phyloP scores from a whole-genome alignment of 148 eudicot species.

The Amaranthus hypochondriacus region DNA sequence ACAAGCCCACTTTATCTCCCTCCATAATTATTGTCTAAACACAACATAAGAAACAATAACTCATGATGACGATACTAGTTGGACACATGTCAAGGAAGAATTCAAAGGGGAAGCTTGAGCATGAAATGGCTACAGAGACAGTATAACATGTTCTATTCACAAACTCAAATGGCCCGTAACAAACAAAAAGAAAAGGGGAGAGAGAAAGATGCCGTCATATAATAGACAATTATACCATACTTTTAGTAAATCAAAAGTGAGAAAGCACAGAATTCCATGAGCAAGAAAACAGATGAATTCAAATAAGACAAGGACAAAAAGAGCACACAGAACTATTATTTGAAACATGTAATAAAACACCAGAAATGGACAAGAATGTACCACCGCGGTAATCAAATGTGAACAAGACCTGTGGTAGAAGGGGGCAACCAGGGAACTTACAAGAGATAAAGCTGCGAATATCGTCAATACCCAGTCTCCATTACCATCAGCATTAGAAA shows the following conservation, averaged over 20 bases:
- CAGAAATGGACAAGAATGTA: neutral
- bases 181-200: neutral
- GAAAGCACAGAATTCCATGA: neutral
- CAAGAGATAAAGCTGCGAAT: constrained; percentile 82
- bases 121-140: neutral
- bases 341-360: neutral
- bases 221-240: neutral
- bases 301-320: neutral
- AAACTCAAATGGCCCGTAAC: neutral
- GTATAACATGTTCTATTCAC: neutral
- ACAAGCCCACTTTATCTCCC: no score
- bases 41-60: neutral
- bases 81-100: neutral
- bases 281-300: neutral
- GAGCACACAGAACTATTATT: neutral
- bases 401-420: neutral
- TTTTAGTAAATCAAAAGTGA: no score
- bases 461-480: constrained; percentile 99
- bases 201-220: neutral
- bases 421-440: constrained; percentile 32
- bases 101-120: neutral
- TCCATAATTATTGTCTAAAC: no score
- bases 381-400: neutral
- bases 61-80: neutral
- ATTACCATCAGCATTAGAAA: constrained; percentile 92